phyloP scores from a whole-genome alignment of 2,329 filamentous ascomycete genomes.

The Colletotrichum sojae region DNA sequence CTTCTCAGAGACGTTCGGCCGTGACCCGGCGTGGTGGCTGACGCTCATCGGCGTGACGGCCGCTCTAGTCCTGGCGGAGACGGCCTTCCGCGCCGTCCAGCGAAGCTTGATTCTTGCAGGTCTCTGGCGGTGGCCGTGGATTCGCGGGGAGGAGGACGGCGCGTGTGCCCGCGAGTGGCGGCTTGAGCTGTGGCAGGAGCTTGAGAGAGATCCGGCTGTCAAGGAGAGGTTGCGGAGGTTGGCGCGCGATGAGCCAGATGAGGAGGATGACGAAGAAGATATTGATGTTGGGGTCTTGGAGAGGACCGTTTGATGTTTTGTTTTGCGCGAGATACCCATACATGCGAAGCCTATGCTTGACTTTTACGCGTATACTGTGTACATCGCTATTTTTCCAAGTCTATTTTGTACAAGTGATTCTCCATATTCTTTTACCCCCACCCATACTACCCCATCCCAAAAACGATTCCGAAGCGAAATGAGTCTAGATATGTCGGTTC shows the following conservation, averaged over 20 bases:
- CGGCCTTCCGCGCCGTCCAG: conserved; percentile 68
- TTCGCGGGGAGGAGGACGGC: conserved; percentile 40
- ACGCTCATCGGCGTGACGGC: conserved; percentile 75
- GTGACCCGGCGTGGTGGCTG: conserved; percentile 81
- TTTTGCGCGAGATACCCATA: conserved; percentile 32
- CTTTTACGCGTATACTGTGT: too few species aligned
- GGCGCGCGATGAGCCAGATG: conserved; percentile 48
- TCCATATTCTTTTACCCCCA: too few species aligned
- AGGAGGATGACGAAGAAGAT: conserved; percentile 28
- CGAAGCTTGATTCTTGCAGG: conserved; percentile 62
- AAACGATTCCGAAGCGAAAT: too few species aligned
- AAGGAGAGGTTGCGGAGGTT: conserved; percentile 58
- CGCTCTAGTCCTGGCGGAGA: conserved; percentile 74
- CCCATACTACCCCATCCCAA: too few species aligned
- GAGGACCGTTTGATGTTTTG: conserved; percentile 21
- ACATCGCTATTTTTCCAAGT: too few species aligned
- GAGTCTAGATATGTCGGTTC: too few species aligned
- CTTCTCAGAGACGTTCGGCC: conserved; percentile 77
- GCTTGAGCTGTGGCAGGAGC: conserved; percentile 70
- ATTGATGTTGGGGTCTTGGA: neutral
- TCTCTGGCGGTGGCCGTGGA: conserved; percentile 64
- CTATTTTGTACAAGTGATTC: too few species aligned
- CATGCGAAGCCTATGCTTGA: too few species aligned
- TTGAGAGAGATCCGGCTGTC: conserved; percentile 66
- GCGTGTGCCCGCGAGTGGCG: conserved; percentile 63